Percentiles rank a stretch among this genome's conserved stretches.
Evolutionary conservation across 176 grass and related monocot species (phyloP).

Genomic region (Alloteropsis semialata): DNA sequence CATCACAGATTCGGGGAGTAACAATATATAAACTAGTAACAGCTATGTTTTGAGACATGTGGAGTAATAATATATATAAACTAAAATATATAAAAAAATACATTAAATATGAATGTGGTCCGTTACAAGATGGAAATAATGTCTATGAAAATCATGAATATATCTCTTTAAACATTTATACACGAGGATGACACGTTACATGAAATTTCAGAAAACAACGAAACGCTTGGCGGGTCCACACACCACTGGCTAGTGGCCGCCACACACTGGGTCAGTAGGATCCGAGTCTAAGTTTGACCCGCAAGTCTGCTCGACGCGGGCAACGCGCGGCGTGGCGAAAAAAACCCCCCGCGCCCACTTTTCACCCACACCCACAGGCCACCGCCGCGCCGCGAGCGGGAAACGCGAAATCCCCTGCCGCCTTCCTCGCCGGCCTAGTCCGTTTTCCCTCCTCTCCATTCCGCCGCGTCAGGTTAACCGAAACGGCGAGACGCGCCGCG

Average conservation of each 20-base stretch:
- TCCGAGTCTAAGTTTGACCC: slow-evolving; percentile 11
- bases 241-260: background rate
- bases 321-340: background rate
- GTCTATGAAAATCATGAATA: too few species aligned
- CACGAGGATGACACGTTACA: too few species aligned
- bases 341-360: background rate
- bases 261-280: background rate
- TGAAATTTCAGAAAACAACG: background rate
- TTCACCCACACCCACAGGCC: too few species aligned
- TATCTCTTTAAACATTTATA: too few species aligned
- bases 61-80: too few species aligned
- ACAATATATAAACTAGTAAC: too few species aligned
- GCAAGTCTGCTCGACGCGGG: background rate
- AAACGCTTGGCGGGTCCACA: background rate
- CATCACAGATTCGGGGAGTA: too few species aligned
- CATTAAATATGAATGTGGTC: too few species aligned
- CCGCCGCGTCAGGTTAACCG: background rate
- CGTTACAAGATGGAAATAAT: too few species aligned
- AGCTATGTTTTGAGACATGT: too few species aligned
- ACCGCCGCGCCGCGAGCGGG: slow-evolving; percentile 13
- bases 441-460: background rate
- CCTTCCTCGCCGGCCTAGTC: background rate
- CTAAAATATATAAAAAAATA: too few species aligned
- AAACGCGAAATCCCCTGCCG: slow-evolving; percentile 15
- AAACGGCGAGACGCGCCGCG: too few species aligned